These are phyloP conservation scores for Vitis riparia DNA, from an alignment of 164 flowering plant genomes.

Conservation along the genomic window DNA sequence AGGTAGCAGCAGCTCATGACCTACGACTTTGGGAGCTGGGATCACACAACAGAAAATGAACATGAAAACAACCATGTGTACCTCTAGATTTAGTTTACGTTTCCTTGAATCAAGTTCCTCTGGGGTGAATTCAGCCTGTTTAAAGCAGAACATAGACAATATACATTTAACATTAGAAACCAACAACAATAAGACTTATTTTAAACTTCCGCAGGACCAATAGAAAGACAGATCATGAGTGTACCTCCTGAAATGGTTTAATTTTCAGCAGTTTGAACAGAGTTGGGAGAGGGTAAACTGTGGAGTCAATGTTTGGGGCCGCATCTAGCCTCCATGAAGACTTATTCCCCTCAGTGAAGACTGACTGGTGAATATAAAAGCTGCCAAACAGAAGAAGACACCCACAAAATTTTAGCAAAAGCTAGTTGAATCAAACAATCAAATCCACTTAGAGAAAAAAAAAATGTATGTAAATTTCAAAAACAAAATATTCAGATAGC, in stretches of 20 bases:
- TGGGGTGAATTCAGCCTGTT: slow-evolving; percentile 76
- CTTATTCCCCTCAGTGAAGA: slow-evolving; percentile 47
- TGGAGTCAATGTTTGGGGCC: slow-evolving; percentile 39
- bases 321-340: slow-evolving; percentile 51
- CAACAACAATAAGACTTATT: not conserved
- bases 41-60: not conserved
- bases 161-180: not conserved
- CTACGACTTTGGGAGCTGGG: not conserved
- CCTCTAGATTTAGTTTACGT: slow-evolving; percentile 44
- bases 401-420: not conserved
- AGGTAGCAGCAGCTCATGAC: not conserved
- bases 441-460: not conserved
- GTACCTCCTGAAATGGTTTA: slow-evolving; percentile 60
- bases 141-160: slow-evolving; percentile 8
- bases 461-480: too few relatives aligned
- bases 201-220: not conserved
- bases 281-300: slow-evolving; percentile 47
- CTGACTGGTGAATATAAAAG: slow-evolving; percentile 60
- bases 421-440: not conserved
- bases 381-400: slow-evolving; percentile 29
- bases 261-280: slow-evolving; percentile 54
- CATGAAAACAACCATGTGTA: slow-evolving; percentile 19
- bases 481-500: not conserved
- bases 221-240: not conserved
- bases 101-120: slow-evolving; percentile 62